phyloP scores from a whole-genome alignment of 2,329 filamentous ascomycete species.

The Xylariaceae sp. region DNA sequence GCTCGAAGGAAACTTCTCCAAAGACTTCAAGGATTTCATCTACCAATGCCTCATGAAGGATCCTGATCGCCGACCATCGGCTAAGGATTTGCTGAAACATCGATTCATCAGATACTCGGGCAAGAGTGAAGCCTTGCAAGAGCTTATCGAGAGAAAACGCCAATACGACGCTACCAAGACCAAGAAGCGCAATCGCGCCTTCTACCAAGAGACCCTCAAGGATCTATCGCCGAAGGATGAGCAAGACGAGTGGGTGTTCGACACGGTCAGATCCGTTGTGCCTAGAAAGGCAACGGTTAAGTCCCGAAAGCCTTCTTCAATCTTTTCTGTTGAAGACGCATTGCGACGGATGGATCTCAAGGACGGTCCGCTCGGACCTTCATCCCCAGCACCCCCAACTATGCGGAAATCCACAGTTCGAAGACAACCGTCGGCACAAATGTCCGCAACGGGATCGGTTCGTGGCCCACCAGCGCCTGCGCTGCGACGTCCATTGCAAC shows the following conservation, averaged over 20 bases:
- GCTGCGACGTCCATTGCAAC: constrained; percentile 73
- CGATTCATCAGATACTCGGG: constrained; percentile 84
- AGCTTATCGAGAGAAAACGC: constrained; percentile 78
- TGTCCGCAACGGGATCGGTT: constrained; percentile 37
- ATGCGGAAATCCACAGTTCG: constrained; percentile 58
- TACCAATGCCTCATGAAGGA: constrained; percentile 89
- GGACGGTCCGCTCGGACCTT: constrained; percentile 55
- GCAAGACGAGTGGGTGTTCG: constrained; percentile 90
- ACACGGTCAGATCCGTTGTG: constrained; percentile 76
- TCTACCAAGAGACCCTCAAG: constrained; percentile 89
- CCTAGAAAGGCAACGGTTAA: constrained; percentile 52
- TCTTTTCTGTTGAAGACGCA: constrained; percentile 56
- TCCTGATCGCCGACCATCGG: constrained; percentile 75
- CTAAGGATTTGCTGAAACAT: constrained; percentile 83
- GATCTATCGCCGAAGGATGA: constrained; percentile 64
- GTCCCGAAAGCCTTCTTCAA: constrained; percentile 53
- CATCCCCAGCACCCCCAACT: constrained; percentile 51
- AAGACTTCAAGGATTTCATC: constrained; percentile 92
- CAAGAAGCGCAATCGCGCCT: constrained; percentile 67
- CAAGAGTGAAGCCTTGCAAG: constrained; percentile 82
- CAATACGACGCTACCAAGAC: constrained; percentile 74
- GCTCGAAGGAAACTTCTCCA: constrained; percentile 81
- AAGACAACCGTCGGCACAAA: constrained; percentile 41
- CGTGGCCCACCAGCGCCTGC: constrained; percentile 38
- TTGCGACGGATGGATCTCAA: constrained; percentile 59